Evolutionary conservation across 2,329 filamentous ascomycete species (phyloP).

Genomic region (Cordyceps cicadae): DNA sequence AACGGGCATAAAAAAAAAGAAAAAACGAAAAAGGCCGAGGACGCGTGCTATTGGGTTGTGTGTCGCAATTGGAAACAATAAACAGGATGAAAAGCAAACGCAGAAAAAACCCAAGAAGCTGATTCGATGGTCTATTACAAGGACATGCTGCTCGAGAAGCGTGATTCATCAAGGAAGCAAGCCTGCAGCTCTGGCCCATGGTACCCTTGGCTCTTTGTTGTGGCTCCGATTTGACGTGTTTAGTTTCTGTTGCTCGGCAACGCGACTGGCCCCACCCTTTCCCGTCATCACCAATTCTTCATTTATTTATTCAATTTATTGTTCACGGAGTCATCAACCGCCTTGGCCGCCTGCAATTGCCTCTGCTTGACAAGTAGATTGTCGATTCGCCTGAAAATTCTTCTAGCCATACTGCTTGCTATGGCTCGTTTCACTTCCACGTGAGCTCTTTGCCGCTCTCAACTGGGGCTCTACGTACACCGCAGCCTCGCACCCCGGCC

Average conservation of each 20-base stretch:
- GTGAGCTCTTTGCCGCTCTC: too few species aligned
- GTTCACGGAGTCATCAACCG: background rate
- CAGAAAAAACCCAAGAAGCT: constrained; percentile 19
- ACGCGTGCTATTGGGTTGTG: constrained; percentile 6
- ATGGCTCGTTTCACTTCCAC: background rate
- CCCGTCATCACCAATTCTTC: background rate
- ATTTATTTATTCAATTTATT: too few species aligned
- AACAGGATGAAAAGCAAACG: constrained; percentile 13
- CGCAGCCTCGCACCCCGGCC: background rate
- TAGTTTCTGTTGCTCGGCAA: constrained; percentile 11
- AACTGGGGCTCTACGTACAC: background rate
- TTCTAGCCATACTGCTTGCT: background rate
- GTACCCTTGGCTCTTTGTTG: constrained; percentile 9
- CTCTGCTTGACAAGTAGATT: background rate
- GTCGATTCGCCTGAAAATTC: background rate
- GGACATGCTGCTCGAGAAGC: constrained; percentile 6
- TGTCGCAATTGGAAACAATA: constrained; percentile 13
- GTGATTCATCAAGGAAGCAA: constrained; percentile 1
- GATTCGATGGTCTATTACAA: constrained; percentile 10
- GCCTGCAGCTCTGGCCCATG: background rate
- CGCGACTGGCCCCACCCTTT: background rate
- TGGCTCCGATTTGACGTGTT: constrained; percentile 5
- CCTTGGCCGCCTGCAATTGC: background rate
- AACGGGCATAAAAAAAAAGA: constrained; percentile 1
- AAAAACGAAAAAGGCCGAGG: constrained; percentile 4